phyloP scores from a whole-genome alignment of 768 basidiomycete genomes.

The Naganishia vishniacii region DNA sequence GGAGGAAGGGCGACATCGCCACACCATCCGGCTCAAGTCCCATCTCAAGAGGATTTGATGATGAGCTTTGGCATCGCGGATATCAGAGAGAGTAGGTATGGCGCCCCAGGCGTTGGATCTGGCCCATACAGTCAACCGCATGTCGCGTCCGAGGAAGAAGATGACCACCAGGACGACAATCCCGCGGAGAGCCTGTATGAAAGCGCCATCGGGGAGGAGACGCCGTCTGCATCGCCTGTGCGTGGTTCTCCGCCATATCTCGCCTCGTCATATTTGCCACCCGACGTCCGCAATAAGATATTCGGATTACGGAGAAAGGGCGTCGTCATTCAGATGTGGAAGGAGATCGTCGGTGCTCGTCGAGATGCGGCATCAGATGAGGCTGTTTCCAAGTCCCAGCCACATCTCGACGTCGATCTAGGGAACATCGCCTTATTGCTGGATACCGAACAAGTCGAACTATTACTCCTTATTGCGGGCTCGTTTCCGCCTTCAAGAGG shows the following conservation, averaged over 20 bases:
- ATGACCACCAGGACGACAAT: neutral
- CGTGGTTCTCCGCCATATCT: no score
- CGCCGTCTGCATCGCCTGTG: conserved; percentile 46
- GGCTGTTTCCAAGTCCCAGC: conserved; percentile 23
- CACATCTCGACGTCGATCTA: conserved; percentile 27
- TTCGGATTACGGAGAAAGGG: neutral
- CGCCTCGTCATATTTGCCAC: no score
- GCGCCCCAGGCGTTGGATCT: neutral
- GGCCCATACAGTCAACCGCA: neutral
- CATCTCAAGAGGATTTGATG: conserved; percentile 34
- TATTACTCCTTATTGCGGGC: conserved; percentile 39
- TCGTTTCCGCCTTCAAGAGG: neutral
- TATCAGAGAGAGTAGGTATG: conserved; percentile 39
- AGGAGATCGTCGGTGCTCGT: conserved; percentile 39
- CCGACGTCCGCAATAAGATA: neutral
- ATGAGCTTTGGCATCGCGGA: conserved; percentile 50
- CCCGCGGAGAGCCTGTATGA: conserved; percentile 16
- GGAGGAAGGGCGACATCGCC: neutral
- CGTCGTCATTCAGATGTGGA: conserved; percentile 17
- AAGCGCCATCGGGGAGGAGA: conserved; percentile 30
- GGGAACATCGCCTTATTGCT: conserved; percentile 17
- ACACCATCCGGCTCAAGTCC: conserved; percentile 34
- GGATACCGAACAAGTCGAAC: conserved; percentile 51
- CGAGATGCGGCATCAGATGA: conserved; percentile 62
- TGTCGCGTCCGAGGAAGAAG: neutral